Conservation (phyloP, 2,329 filamentous ascomycete species). For the Apiospora saccharicola region DNA sequence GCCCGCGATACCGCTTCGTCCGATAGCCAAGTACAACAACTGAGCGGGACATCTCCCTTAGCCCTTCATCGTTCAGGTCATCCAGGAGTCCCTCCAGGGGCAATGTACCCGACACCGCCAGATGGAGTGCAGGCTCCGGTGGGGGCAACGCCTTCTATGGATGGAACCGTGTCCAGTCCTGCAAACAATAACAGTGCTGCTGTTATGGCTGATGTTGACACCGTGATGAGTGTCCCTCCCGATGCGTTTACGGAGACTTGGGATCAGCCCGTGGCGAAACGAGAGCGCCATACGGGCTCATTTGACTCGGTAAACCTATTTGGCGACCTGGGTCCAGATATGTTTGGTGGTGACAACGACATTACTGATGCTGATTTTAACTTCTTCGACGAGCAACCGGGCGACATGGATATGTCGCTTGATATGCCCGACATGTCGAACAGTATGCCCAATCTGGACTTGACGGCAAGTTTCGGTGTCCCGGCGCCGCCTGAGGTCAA, state of each 20-base stretch:
- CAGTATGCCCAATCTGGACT: constrained; percentile 32
- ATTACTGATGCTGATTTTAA: constrained; percentile 86
- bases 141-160: constrained; percentile 63
- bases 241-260: constrained; percentile 49
- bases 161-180: constrained; percentile 64
- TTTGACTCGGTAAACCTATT: constrained; percentile 68
- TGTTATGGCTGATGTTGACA: constrained; percentile 48
- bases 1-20: constrained; percentile 52
- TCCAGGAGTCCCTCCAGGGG: constrained; percentile 51
- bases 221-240: constrained; percentile 36
- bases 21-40: constrained; percentile 50
- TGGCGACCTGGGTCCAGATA: constrained; percentile 72
- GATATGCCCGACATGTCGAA: constrained; percentile 41
- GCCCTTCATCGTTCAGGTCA: constrained; percentile 58
- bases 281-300: constrained; percentile 51
- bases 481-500: constrained; percentile 32
- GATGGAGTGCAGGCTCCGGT: constrained; percentile 65
- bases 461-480: constrained; percentile 29
- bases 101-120: constrained; percentile 76
- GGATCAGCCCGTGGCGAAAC: constrained; percentile 53
- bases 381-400: constrained; percentile 76
- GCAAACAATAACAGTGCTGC: constrained; percentile 49
- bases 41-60: constrained; percentile 61
- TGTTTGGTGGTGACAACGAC: constrained; percentile 75
- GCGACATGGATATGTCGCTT: constrained; percentile 47